Conservation (phyloP, 257 asterid genomes). For the Ilex asprella region DNA sequence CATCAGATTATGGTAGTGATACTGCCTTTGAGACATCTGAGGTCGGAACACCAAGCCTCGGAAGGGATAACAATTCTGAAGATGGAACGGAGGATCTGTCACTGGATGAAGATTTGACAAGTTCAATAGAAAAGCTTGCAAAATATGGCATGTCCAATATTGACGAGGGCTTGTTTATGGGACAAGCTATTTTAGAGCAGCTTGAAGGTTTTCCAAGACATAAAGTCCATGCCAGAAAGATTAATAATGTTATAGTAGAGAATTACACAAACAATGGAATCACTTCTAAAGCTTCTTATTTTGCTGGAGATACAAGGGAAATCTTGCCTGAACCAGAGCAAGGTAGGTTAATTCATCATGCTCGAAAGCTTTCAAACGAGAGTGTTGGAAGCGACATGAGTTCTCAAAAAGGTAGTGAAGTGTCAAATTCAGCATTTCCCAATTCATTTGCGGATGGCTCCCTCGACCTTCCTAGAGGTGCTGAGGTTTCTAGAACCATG, state of each 20-base stretch:
- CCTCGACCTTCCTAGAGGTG: constrained; percentile 35
- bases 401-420: constrained; percentile 57
- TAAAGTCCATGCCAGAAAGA: constrained; percentile 37
- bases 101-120: constrained; percentile 54
- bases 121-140: constrained; percentile 80
- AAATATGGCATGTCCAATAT: constrained; percentile 91
- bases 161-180: constrained; percentile 94
- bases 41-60: constrained; percentile 63
- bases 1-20: constrained; percentile 90
- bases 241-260: constrained; percentile 27
- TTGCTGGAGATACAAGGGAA: constrained; percentile 25
- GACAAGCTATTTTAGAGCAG: constrained; percentile 88
- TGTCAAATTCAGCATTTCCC: constrained; percentile 40
- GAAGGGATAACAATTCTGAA: constrained; percentile 81
- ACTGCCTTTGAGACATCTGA: constrained; percentile 86
- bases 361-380: constrained; percentile 58
- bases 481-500: constrained; percentile 36
- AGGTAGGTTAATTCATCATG: constrained; percentile 38
- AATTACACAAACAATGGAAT: constrained; percentile 43
- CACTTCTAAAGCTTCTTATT: constrained; percentile 44
- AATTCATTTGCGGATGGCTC: constrained; percentile 43
- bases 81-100: constrained; percentile 68
- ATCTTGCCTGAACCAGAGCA: constrained; percentile 26
- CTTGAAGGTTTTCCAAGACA: constrained; percentile 71
- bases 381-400: constrained; percentile 73